Conservation (phyloP, 306 rosid genomes). For the Datisca glomerata region DNA sequence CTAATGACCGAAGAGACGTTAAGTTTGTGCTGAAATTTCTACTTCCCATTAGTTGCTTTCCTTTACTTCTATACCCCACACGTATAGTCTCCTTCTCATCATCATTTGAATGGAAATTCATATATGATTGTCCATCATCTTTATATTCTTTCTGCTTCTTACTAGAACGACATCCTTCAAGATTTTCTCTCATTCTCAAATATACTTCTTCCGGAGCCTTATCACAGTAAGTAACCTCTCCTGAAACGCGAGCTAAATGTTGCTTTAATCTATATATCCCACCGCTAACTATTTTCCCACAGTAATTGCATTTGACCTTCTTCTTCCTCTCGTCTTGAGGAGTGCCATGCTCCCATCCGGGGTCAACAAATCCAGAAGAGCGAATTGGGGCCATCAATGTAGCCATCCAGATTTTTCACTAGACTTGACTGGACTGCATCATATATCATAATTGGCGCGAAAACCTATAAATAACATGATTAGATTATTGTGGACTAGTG, state of each 20-base stretch:
- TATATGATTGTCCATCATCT: constrained; percentile 49
- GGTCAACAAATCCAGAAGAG: constrained; percentile 76
- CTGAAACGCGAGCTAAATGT: constrained; percentile 96
- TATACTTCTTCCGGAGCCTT: constrained; percentile 94
- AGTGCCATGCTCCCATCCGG: constrained; percentile 95
- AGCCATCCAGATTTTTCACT: not conserved
- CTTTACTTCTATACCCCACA: constrained; percentile 62
- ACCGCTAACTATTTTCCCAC: constrained; percentile 95
- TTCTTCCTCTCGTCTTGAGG: constrained; percentile 96
- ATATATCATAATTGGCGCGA: not conserved
- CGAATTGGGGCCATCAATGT: constrained; percentile 55
- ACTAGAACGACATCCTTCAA: constrained; percentile 74
- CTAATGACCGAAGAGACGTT: constrained; percentile 78
- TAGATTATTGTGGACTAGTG: not conserved
- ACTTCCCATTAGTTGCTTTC: constrained; percentile 63
- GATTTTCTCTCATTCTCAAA: constrained; percentile 74
- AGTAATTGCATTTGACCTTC: constrained; percentile 94
- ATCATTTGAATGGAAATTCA: constrained; percentile 58
- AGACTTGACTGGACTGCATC: constrained; percentile 15
- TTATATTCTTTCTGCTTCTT: constrained; percentile 60
- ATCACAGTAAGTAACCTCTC: constrained; percentile 90
- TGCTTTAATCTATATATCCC: constrained; percentile 94
- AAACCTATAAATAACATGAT: not conserved
- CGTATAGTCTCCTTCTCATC: constrained; percentile 61
- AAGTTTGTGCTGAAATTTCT: constrained; percentile 37